A percentile compares a stretch with the other conserved stretches of the same genome.
Conservation (phyloP, 2,329 filamentous ascomycete species). For the Stagonosporopsis chrysanthemi region DNA sequence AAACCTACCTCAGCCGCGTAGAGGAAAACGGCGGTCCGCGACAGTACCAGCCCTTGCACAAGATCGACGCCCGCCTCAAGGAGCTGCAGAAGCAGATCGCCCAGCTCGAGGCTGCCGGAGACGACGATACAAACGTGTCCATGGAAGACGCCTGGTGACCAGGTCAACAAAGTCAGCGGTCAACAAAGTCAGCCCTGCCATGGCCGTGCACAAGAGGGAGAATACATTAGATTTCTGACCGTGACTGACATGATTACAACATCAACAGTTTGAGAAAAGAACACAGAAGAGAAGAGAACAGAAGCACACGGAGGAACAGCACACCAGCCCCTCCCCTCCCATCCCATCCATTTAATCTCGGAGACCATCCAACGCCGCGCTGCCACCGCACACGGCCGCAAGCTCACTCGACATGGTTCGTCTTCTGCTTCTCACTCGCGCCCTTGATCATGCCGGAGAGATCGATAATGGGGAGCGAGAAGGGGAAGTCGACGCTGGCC, state of each 20-base stretch:
- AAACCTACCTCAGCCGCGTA: slow-evolving; percentile 33
- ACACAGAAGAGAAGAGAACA: background rate
- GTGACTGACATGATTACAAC: background rate
- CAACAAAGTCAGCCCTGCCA: too few species aligned
- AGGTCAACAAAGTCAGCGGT: too few species aligned
- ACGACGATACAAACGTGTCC: background rate
- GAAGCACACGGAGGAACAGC: too few species aligned
- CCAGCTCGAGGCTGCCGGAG: slow-evolving; percentile 2
- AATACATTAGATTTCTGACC: too few species aligned
- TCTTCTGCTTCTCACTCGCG: slow-evolving; percentile 47
- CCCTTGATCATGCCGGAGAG: slow-evolving; percentile 56
- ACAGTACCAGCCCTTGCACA: slow-evolving; percentile 24
- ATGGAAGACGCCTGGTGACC: background rate
- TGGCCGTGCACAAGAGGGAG: too few species aligned
- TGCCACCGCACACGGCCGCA: too few species aligned
- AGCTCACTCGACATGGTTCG: slow-evolving; percentile 31
- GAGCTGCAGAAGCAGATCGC: slow-evolving; percentile 28
- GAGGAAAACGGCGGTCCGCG: slow-evolving; percentile 28
- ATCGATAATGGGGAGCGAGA: slow-evolving; percentile 58
- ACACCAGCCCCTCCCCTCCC: background rate
- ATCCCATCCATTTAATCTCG: too few species aligned
- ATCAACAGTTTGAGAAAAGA: background rate
- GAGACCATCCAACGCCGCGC: too few species aligned
- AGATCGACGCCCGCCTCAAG: slow-evolving; percentile 27
- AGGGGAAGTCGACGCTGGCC: slow-evolving; percentile 61